Base-by-base conservation (phyloP, 148 eudicot genomes). In the Pharnaceum exiguum region DNA sequence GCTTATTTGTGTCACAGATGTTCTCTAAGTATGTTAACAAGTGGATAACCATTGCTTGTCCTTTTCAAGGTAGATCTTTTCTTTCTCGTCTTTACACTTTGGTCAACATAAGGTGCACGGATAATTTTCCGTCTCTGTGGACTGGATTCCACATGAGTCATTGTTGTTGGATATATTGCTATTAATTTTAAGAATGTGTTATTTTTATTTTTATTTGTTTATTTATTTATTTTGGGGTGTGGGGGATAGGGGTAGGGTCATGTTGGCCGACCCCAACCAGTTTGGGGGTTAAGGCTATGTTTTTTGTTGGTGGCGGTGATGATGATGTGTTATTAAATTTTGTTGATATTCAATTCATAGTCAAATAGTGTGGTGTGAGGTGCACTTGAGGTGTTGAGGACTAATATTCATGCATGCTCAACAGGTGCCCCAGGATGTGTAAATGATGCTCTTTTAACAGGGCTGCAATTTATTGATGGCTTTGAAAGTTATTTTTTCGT, bases 391-490 rank as follows among this genome's bases (percentile, higher is more conserved):
- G 43, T 37, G 46, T 48, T 23, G 39, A 58, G 15, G 22, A 40
- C 13, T 28, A 46, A 19, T 53, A 25, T 17, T 36, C 38, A 0
- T 70, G 46, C 55, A 55, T 78, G 55, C 42, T 50, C 35, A 38
- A 75, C 82, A 93, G 98, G 98, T 57, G 95, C 98, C 57, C 98
- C 98, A 17, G 98, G 98, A 70, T 88, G 89, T 68, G 63, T 93
- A 68, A 93, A 93, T 67, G 98, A 93, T 75, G 75, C 95, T 63
- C 83, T 93, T 27, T 71, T 93, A 63, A 88, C 98, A 33, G 98
- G 98, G 21, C 29, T 93, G 67, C 90, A 93, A 69, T 93, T 93
- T 73, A 81, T 93, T 69, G 96, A 93, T 39, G 98, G 98, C 45
- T 78, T 93, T 69, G 86, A 86, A 71, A 85, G 95, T 74, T 83